phyloP scores from a whole-genome alignment of 306 rosid species.

The Acacia crassicarpa region DNA sequence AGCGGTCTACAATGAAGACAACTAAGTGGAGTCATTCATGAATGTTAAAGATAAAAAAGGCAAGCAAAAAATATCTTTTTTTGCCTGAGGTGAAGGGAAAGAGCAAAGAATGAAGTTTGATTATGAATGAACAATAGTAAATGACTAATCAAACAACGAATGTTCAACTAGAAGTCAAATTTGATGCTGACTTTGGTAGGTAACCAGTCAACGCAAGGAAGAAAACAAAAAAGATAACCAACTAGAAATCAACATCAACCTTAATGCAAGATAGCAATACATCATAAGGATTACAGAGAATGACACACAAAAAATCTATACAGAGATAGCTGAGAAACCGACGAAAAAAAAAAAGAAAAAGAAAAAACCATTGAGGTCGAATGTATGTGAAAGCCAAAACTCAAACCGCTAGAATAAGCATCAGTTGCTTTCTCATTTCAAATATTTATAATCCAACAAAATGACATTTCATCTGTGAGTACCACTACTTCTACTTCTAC shows the following conservation, averaged over 20 bases:
- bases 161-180: neutral
- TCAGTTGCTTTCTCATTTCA: neutral
- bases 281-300: neutral
- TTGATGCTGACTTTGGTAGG: neutral
- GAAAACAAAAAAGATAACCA: neutral
- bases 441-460: neutral
- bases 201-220: neutral
- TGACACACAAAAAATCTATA: neutral
- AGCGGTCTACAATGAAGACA: constrained; percentile 29
- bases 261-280: neutral
- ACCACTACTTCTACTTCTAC: neutral
- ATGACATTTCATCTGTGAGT: neutral
- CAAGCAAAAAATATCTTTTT: constrained; percentile 11
- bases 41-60: neutral
- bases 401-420: neutral
- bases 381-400: neutral
- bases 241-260: neutral
- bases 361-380: neutral
- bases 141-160: neutral
- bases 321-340: neutral
- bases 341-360: neutral
- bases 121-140: neutral
- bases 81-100: constrained; percentile 4
- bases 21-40: constrained; percentile 31
- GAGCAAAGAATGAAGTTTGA: neutral